Evolutionary conservation across 306 rosid species (phyloP).

Genomic region (Gleditsia sinensis): DNA sequence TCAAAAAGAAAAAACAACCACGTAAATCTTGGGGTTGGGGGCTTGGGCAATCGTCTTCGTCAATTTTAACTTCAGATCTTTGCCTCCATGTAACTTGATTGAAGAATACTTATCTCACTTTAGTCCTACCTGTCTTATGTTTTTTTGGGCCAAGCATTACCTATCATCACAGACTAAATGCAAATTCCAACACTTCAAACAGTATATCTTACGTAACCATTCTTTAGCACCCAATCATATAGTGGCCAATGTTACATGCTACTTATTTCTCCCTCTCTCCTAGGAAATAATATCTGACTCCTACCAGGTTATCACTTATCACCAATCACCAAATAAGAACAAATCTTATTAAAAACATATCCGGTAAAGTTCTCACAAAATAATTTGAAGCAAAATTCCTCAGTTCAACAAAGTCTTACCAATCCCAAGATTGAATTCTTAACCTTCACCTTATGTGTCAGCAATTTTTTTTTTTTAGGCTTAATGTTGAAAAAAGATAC

Average conservation of each 20-base stretch:
- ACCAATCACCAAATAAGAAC: background rate
- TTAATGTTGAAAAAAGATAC: no score
- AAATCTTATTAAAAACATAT: background rate
- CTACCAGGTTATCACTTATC: background rate
- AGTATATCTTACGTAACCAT: constrained; percentile 28
- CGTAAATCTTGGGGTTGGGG: no score
- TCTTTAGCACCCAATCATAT: background rate
- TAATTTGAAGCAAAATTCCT: constrained; percentile 18
- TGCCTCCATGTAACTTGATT: constrained; percentile 9
- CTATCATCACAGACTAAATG: constrained; percentile 25
- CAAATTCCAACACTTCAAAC: constrained; percentile 7
- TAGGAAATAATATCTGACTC: background rate
- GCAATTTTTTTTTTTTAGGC: background rate
- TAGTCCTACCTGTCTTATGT: constrained; percentile 10
- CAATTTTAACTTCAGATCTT: background rate
- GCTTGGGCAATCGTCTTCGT: no score
- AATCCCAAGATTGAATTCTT: constrained; percentile 5
- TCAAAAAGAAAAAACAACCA: background rate
- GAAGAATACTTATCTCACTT: background rate
- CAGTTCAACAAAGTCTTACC: constrained; percentile 33
- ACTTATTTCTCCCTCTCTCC: background rate
- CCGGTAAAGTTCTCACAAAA: background rate
- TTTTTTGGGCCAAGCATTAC: constrained; percentile 2
- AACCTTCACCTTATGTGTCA: constrained; percentile 23
- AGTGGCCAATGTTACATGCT: background rate